Evolutionary conservation across 163 green algal genomes (phyloP), one percentile per base, ranked within the genome.

Genomic region (Trebouxia gelatinosa): DNA sequence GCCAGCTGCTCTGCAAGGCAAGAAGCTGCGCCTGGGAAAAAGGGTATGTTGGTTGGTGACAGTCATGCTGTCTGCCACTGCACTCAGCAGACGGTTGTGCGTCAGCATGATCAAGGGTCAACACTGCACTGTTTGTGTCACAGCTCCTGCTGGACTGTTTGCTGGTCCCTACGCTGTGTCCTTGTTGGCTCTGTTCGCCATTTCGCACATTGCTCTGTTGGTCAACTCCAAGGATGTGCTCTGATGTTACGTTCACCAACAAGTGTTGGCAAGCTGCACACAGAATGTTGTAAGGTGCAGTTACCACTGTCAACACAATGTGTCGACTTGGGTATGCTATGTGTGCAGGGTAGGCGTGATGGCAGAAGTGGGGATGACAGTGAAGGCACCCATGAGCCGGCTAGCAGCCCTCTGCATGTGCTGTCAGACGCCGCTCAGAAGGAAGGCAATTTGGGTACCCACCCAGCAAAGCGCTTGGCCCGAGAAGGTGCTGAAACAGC

Each of bases 21-120:
- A 51, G 64, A 29, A 72, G 37, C 64, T 72, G 64, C 64, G 64
- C 37, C 64, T 72, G 21, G 64, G 64, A 35, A 72, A 51, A 35
- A 71, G 50, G 64, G 64, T 72, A 40, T 29, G 6, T 35, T 4
- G n/a, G 2, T 68, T 23, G 11, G 11, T 13, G 43, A 54, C 13
- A 13, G 9, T 54, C 11, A 54, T 54, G 11, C 43, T 54, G 43
- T 54, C 43, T 54, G 13, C n/a, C n/a, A n/a, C n/a, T n/a, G n/a
- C n/a, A n/a, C n/a, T n/a, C n/a, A n/a, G n/a, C n/a, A n/a, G n/a
- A n/a, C n/a, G n/a, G n/a, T n/a, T n/a, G n/a, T n/a, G n/a, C n/a
- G n/a, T n/a, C n/a, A n/a, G n/a, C n/a, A n/a, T n/a, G n/a, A n/a
- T n/a, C n/a, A n/a, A n/a, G n/a, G n/a, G n/a, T n/a, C n/a, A n/a